A percentile compares a stretch with the other conserved stretches of the same genome.
These are phyloP conservation scores for Teratosphaeria epicoccoides DNA, from an alignment of 2,329 filamentous ascomycete genomes.

Conservation along the genomic window DNA sequence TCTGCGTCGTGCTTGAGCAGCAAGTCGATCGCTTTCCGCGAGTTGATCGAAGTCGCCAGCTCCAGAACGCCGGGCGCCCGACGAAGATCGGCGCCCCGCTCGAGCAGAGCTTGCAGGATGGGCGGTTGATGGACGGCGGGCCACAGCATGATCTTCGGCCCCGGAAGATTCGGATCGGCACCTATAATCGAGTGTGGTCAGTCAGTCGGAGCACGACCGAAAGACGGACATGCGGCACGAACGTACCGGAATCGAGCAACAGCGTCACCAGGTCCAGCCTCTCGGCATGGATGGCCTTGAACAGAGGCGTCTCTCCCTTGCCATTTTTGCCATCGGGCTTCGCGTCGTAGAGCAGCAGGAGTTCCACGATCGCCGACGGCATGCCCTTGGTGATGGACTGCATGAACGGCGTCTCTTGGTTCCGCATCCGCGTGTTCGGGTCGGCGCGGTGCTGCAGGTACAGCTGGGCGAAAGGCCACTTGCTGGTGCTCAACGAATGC, in stretches of 20 bases:
- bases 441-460: constrained; percentile 53
- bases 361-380: constrained; percentile 44
- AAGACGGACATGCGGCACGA: neutral
- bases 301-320: constrained; percentile 53
- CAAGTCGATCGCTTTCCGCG: constrained; percentile 50
- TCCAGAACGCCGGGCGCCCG: constrained; percentile 56
- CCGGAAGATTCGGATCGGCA: constrained; percentile 56
- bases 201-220: neutral
- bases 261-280: constrained; percentile 47
- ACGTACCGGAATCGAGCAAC: constrained; percentile 36
- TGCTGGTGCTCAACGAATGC: constrained; percentile 41
- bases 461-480: constrained; percentile 47
- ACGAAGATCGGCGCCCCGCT: constrained; percentile 44
- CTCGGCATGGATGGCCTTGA: constrained; percentile 48
- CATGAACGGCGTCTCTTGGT: constrained; percentile 50
- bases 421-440: constrained; percentile 41
- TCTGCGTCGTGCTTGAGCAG: constrained; percentile 51
- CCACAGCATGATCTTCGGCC: constrained; percentile 48
- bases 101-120: constrained; percentile 46
- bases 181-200: constrained; percentile 44
- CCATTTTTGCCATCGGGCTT: constrained; percentile 50
- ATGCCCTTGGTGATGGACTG: constrained; percentile 49
- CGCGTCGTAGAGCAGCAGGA: constrained; percentile 50
- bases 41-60: constrained; percentile 52
- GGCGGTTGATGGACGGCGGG: constrained; percentile 49